These are phyloP conservation scores for Corniculantispora saksenae DNA, from an alignment of 2,329 filamentous ascomycete species.

Conservation along the genomic window DNA sequence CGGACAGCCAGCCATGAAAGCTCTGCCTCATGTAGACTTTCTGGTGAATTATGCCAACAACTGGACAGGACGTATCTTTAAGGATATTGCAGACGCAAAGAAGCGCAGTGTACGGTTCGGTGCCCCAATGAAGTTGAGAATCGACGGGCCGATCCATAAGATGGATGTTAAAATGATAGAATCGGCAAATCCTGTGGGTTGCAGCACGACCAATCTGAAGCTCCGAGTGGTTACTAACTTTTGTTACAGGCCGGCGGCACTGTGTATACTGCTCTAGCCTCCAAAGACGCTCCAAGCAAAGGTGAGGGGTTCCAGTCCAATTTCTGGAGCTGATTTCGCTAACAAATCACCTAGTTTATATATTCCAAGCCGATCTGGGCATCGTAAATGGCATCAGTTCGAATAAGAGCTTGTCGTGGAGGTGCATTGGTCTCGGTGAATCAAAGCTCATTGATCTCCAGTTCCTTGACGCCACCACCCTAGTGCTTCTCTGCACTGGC, in stretches of 20 bases:
- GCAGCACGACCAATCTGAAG: not conserved
- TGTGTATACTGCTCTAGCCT: slow-evolving; percentile 45
- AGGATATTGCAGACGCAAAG: slow-evolving; percentile 69
- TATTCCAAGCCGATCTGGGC: slow-evolving; percentile 55
- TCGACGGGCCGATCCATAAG: slow-evolving; percentile 47
- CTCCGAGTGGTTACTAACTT: slow-evolving; percentile 8
- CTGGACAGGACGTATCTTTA: slow-evolving; percentile 63
- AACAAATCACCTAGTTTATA: slow-evolving; percentile 47
- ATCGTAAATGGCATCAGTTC: slow-evolving; percentile 62
- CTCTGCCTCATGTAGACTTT: slow-evolving; percentile 63
- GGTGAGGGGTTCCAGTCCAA: slow-evolving; percentile 49
- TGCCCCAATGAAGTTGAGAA: slow-evolving; percentile 47
- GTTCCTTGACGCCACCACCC: slow-evolving; percentile 63
- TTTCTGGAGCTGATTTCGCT: slow-evolving; percentile 43
- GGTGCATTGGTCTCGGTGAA: slow-evolving; percentile 43
- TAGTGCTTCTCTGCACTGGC: slow-evolving; percentile 60
- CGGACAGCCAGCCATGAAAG: slow-evolving; percentile 48
- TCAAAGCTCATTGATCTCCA: slow-evolving; percentile 61
- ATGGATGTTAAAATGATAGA: slow-evolving; percentile 61
- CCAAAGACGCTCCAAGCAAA: slow-evolving; percentile 37
- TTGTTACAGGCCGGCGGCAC: slow-evolving; percentile 33
- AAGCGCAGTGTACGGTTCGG: slow-evolving; percentile 69
- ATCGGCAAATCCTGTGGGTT: slow-evolving; percentile 34
- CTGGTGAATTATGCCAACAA: slow-evolving; percentile 59
- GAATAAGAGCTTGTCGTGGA: slow-evolving; percentile 38